Percentiles rank a stretch among this genome's conserved stretches.
These are phyloP conservation scores for Pseudopyricularia cyperi DNA, from an alignment of 2,329 filamentous ascomycete species.

Conservation along the genomic window DNA sequence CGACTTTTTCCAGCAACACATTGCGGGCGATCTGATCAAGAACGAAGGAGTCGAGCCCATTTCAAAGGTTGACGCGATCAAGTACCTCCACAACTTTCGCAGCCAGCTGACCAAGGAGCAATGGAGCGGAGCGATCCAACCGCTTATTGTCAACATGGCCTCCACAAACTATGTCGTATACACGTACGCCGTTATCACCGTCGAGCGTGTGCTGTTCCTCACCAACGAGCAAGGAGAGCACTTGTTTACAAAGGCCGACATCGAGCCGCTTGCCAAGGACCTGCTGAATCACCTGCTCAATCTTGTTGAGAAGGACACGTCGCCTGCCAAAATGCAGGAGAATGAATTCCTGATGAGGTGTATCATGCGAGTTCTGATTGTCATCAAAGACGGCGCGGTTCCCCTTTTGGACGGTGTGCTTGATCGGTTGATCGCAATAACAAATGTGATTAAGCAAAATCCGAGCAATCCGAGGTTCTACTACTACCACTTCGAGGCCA, in stretches of 20 bases:
- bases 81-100: slow-evolving; percentile 93
- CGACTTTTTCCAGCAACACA: slow-evolving; percentile 87
- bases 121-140: slow-evolving; percentile 80
- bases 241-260: slow-evolving; percentile 67
- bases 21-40: slow-evolving; percentile 77
- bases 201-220: slow-evolving; percentile 85
- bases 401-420: slow-evolving; percentile 68
- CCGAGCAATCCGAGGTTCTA: slow-evolving; percentile 97
- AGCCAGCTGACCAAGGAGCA: slow-evolving; percentile 86
- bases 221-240: slow-evolving; percentile 62
- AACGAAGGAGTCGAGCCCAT: slow-evolving; percentile 62
- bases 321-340: slow-evolving; percentile 89
- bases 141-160: slow-evolving; percentile 81
- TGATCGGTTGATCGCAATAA: slow-evolving; percentile 75
- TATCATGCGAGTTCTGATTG: slow-evolving; percentile 92
- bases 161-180: slow-evolving; percentile 93
- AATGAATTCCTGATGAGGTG: slow-evolving; percentile 99
- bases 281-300: slow-evolving; percentile 82
- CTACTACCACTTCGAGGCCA: slow-evolving; percentile 93
- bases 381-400: slow-evolving; percentile 71
- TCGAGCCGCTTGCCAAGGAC: slow-evolving; percentile 72
- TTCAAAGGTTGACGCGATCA: slow-evolving; percentile 94
- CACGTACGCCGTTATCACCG: slow-evolving; percentile 90
- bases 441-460: slow-evolving; percentile 82
- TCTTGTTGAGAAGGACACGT: slow-evolving; percentile 72